phyloP scores from a whole-genome alignment of 1,284 basidiomycete species.

The Apiotrichum montevideense region DNA sequence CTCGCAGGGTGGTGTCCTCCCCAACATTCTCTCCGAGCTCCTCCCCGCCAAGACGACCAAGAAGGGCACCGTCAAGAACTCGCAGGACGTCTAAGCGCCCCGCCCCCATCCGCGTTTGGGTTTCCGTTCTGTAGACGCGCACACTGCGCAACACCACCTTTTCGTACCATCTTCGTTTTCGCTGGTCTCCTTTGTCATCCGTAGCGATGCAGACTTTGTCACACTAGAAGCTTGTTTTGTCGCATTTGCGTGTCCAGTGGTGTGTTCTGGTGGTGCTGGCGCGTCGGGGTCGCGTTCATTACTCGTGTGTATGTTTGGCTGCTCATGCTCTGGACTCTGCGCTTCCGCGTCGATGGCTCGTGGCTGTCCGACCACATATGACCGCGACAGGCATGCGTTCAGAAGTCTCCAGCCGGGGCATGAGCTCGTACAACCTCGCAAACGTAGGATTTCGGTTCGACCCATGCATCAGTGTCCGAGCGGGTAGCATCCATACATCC shows the following conservation, averaged over 20 bases:
- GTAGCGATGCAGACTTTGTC: constrained; percentile 19
- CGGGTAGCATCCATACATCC: too few relatives aligned
- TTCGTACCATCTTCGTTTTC: constrained; percentile 26
- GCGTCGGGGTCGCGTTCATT: too few relatives aligned
- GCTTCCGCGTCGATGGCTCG: too few relatives aligned
- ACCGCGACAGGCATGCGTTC: too few relatives aligned
- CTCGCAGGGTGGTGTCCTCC: constrained; percentile 85
- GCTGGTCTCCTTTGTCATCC: constrained; percentile 29
- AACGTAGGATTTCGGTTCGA: too few relatives aligned
- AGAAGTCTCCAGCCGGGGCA: too few relatives aligned
- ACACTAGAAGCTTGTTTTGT: neutral
- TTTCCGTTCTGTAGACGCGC: neutral
- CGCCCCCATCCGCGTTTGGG: neutral
- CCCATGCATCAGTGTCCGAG: too few relatives aligned
- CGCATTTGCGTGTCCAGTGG: too few relatives aligned
- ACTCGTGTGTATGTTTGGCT: too few relatives aligned
- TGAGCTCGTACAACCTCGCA: too few relatives aligned
- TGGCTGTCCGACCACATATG: too few relatives aligned
- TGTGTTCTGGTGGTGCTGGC: neutral
- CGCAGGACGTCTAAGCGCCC: constrained; percentile 23
- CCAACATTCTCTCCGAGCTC: constrained; percentile 61
- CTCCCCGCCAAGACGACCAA: constrained; percentile 63
- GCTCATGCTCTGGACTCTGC: too few relatives aligned
- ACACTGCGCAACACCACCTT: neutral
- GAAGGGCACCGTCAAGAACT: constrained; percentile 37